Evolutionary conservation across 352 stramenopile genomes (phyloP), one percentile per base, ranked within the genome.

Genomic region (Globisporangium echinulatum): DNA sequence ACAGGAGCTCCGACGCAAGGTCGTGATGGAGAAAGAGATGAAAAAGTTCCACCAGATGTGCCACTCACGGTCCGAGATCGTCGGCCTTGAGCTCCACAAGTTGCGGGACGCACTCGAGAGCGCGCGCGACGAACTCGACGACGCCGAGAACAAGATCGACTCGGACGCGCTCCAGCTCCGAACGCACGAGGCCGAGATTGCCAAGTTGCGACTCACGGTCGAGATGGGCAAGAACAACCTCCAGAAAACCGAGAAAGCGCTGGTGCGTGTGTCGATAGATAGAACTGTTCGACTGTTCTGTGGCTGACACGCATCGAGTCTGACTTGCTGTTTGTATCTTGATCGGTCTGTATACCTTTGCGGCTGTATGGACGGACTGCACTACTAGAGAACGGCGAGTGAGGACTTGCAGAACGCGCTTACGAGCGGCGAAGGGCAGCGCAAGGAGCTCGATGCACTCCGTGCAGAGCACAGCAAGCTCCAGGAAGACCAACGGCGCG

Each of bases 111-210:
- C 48, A 10, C 57, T 79, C 19, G 70, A 82, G 44, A 60, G 68
- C 5, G 64, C 84, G 17, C 69, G 75, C 37, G 66, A 82, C 44
- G 75, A 88, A 15, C 67, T 90, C 17, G 76, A 88, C 15, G 66
- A 86, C 50, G 79, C 78, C 7, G 77, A 89, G 33, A 79, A 86
- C 68, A 85, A 83, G 56, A 88, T 88, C 47, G 79, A 90, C 62
- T 88, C 77, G 25, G 76, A 88, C 46, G 67, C 85, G 49, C 64
- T 86, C 17, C 69, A 83, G 39, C 82, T 89, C 19, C 74, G 73
- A 44, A 82, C 65, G 13, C 58, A 88, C 6, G 82, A 92, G 36
- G 78, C 79, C 17, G 79, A 90, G 56, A 69, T 77, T 17, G 69
- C 70, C 2, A 92, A 92, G 64, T 69, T 92, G 1, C 69, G 72